Percentiles rank a stretch among this genome's conserved stretches.
Evolutionary conservation across 768 basidiomycete genomes (phyloP).

Genomic region (Tulasnella sp.): DNA sequence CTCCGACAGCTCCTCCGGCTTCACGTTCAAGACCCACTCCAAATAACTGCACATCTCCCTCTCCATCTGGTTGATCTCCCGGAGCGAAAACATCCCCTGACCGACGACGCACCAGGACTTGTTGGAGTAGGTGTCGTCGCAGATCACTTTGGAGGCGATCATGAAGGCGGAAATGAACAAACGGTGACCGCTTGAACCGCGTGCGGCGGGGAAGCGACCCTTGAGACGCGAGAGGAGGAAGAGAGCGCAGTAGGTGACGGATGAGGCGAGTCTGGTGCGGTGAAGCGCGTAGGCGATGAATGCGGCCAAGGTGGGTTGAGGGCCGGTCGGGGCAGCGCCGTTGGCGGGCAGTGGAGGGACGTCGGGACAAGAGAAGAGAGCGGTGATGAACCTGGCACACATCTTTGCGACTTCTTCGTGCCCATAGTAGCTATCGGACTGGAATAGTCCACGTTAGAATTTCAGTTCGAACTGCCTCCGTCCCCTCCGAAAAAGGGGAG

Average conservation of each 20-base stretch:
- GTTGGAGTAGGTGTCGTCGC: constrained; percentile 90
- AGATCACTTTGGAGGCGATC: constrained; percentile 86
- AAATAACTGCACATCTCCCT: constrained; percentile 87
- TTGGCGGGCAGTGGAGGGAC: constrained; percentile 40
- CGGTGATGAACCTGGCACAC: constrained; percentile 68
- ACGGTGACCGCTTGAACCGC: constrained; percentile 81
- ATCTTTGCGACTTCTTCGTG: constrained; percentile 61
- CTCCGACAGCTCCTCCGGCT: constrained; percentile 25
- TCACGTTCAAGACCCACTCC: constrained; percentile 54
- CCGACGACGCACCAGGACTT: constrained; percentile 88
- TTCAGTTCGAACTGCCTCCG: not conserved
- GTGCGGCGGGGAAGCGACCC: constrained; percentile 81
- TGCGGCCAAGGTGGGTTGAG: constrained; percentile 52
- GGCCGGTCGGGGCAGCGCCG: constrained; percentile 30
- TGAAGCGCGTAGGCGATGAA: constrained; percentile 86
- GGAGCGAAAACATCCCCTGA: constrained; percentile 70
- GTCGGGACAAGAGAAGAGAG: constrained; percentile 80
- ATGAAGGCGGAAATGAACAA: constrained; percentile 88
- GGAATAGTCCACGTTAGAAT: not conserved
- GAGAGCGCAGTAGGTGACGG: constrained; percentile 57
- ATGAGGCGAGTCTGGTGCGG: constrained; percentile 59
- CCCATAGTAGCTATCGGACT: constrained; percentile 41
- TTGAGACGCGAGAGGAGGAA: constrained; percentile 76
- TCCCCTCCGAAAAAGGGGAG: not conserved
- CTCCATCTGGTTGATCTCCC: constrained; percentile 96